Percentiles rank a stretch among this genome's conserved stretches.
Evolutionary conservation across 257 asterid species (phyloP).

Genomic region (Lantana camara): DNA sequence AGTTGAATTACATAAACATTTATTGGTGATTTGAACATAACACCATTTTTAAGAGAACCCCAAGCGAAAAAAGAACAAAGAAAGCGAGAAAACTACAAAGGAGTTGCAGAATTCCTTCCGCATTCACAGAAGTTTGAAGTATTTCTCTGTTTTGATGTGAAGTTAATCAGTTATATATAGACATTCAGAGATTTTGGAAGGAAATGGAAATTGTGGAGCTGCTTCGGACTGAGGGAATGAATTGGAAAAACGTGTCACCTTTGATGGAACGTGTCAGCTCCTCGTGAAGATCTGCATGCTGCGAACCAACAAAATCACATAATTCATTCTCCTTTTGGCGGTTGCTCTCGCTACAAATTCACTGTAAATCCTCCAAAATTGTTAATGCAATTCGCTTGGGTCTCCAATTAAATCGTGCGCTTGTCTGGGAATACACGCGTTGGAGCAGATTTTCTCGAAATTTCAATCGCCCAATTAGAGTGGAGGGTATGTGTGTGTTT

Average conservation of each 20-base stretch:
- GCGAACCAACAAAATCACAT: not conserved
- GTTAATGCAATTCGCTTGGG: not conserved
- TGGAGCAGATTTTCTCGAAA: conserved; percentile 19
- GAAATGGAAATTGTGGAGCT: no score
- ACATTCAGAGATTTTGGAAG: not conserved
- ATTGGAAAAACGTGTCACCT: conserved; percentile 22
- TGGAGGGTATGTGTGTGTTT: conserved; percentile 12
- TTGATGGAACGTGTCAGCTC: conserved; percentile 34
- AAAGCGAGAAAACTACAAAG: no score
- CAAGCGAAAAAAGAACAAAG: no score
- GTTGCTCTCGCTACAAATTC: not conserved
- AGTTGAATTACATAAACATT: no score
- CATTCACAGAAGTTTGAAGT: no score
- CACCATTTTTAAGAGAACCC: no score
- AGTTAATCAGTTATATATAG: not conserved
- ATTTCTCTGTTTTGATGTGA: no score
- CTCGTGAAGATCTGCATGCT: conserved; percentile 23
- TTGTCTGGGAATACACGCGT: no score
- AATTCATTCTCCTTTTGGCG: not conserved
- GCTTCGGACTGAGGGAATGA: not conserved
- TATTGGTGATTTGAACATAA: no score
- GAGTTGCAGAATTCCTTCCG: no score
- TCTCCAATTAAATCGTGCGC: no score
- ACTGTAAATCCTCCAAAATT: not conserved
- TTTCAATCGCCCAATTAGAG: conserved; percentile 14